These are phyloP conservation scores for Alternaria sp. DNA, from an alignment of 2,329 filamentous ascomycete genomes.

Conservation along the genomic window DNA sequence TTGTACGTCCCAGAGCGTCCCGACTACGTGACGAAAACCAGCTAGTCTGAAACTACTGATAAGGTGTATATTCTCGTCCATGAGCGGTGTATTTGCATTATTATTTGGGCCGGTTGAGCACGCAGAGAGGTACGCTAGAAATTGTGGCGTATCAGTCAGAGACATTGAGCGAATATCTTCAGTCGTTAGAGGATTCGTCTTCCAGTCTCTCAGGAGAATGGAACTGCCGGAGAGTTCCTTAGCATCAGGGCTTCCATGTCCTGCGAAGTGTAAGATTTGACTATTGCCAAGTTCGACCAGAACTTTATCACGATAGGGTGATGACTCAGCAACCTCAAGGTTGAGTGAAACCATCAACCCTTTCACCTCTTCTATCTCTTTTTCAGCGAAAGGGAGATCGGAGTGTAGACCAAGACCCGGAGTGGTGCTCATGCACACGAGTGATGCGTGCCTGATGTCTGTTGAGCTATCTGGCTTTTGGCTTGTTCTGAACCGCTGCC, in stretches of 20 bases:
- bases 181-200: not conserved
- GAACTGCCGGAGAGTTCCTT: not conserved
- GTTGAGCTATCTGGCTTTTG: no score
- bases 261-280: not conserved
- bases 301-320: not conserved
- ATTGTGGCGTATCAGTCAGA: not conserved
- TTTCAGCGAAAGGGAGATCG: no score
- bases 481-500: no score
- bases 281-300: not conserved
- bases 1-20: slow-evolving; percentile 53
- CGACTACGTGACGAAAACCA: slow-evolving; percentile 48
- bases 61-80: slow-evolving; percentile 46
- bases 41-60: slow-evolving; percentile 48
- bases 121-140: not conserved
- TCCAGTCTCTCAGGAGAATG: not conserved
- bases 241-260: not conserved
- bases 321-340: no score
- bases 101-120: not conserved
- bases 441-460: no score
- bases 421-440: no score
- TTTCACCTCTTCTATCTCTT: no score
- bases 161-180: not conserved
- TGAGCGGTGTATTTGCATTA: no score
- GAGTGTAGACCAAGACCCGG: no score
- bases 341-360: no score